phyloP scores from a whole-genome alignment of 2,329 filamentous ascomycete genomes.

The Colletotrichum truncatum region DNA sequence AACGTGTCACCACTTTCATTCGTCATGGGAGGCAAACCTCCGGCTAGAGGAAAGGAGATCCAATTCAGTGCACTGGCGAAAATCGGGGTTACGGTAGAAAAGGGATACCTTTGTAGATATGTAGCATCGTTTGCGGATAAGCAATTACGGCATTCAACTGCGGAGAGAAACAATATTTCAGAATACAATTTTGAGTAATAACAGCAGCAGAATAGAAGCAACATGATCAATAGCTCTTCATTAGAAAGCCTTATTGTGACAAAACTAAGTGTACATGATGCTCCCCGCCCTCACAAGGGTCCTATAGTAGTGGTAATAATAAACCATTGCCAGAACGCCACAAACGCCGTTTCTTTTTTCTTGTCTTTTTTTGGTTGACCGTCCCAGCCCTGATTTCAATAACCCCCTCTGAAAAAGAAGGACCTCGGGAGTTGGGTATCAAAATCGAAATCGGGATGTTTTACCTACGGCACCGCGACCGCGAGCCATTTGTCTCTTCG shows the following conservation, averaged over 20 bases:
- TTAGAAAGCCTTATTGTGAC: constrained; percentile 3
- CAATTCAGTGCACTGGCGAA: constrained; percentile 24
- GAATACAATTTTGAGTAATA: not conserved
- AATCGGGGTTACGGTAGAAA: constrained; percentile 24
- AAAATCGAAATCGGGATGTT: not conserved
- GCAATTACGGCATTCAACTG: constrained; percentile 25
- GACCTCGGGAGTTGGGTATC: not conserved
- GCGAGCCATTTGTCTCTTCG: not conserved
- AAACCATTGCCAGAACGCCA: constrained; percentile 16
- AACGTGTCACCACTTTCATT: constrained; percentile 21
- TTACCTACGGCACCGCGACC: no score
- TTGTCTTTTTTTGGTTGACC: not conserved
- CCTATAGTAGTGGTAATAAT: not conserved
- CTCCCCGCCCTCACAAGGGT: not conserved
- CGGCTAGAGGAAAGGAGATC: constrained; percentile 1
- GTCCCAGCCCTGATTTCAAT: not conserved
- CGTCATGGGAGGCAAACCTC: constrained; percentile 19
- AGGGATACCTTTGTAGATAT: constrained; percentile 30
- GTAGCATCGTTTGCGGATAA: constrained; percentile 18
- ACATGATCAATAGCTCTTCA: not conserved
- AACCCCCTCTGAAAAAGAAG: not conserved
- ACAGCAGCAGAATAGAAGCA: not conserved
- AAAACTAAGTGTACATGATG: constrained; percentile 7
- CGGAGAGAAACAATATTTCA: not conserved
- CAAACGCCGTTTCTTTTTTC: constrained; percentile 19